Evolutionary conservation across 768 basidiomycete species (phyloP).

Genomic region (Boletus rubropictus): DNA sequence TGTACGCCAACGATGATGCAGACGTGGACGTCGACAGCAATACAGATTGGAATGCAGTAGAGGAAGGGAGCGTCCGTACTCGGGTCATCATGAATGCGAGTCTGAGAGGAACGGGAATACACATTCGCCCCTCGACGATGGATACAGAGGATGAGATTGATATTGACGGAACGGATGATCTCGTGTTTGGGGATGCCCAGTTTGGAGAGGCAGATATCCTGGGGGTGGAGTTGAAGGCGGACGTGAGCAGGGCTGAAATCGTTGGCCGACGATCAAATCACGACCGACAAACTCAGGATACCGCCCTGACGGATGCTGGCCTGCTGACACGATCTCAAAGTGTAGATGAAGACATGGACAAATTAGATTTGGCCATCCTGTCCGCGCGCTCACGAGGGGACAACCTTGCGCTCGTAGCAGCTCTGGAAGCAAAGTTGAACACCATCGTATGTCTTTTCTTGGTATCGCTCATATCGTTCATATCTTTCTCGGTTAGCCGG

Average conservation of each 20-base stretch:
- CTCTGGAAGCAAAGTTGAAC: slow-evolving; percentile 58
- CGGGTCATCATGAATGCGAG: slow-evolving; percentile 33
- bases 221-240: slow-evolving; percentile 29
- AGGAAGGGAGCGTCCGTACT: slow-evolving; percentile 37
- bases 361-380: slow-evolving; percentile 45
- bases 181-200: slow-evolving; percentile 60
- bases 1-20: slow-evolving; percentile 29
- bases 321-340: background rate
- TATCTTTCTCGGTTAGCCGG: slow-evolving; percentile 11
- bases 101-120: slow-evolving; percentile 62
- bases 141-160: slow-evolving; percentile 80
- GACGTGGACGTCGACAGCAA: slow-evolving; percentile 32
- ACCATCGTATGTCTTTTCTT: slow-evolving; percentile 42
- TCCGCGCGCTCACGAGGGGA: slow-evolving; percentile 46
- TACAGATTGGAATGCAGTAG: slow-evolving; percentile 35
- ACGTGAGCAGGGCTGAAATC: slow-evolving; percentile 21
- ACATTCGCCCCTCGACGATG: slow-evolving; percentile 47
- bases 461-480: slow-evolving; percentile 27
- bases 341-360: slow-evolving; percentile 36
- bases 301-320: background rate
- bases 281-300: slow-evolving; percentile 34
- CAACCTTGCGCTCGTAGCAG: slow-evolving; percentile 41
- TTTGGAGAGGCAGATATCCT: slow-evolving; percentile 73
- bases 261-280: slow-evolving; percentile 14
- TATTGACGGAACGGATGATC: slow-evolving; percentile 71